A percentile compares a stretch with the other conserved stretches of the same genome.
Evolutionary conservation across 2,329 filamentous ascomycete genomes (phyloP).

Genomic region (Alternaria incomplexa): DNA sequence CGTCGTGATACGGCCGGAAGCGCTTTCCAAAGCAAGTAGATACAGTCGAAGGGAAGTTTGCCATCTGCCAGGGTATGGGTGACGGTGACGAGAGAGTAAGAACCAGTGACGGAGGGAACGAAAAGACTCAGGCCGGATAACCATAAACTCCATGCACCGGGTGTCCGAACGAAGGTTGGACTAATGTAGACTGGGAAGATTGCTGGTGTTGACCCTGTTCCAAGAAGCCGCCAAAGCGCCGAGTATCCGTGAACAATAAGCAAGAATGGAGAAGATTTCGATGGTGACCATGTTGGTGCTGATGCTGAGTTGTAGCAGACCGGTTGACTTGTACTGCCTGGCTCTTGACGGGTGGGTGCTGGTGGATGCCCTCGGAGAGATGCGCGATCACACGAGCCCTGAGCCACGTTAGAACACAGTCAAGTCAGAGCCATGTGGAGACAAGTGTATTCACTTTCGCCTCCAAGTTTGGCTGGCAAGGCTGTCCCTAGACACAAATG

Average conservation of each 20-base stretch:
- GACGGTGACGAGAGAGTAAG: neutral
- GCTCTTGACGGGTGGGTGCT: slow-evolving; percentile 16
- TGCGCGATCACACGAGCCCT: slow-evolving; percentile 30
- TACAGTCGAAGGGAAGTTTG: slow-evolving; percentile 32
- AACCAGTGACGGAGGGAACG: slow-evolving; percentile 4
- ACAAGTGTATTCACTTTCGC: slow-evolving; percentile 46
- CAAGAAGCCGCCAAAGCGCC: slow-evolving; percentile 39
- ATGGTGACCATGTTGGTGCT: slow-evolving; percentile 30
- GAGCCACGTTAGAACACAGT: slow-evolving; percentile 33
- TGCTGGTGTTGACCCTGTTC: slow-evolving; percentile 31
- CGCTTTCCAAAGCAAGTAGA: slow-evolving; percentile 44
- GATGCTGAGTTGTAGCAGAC: slow-evolving; percentile 15
- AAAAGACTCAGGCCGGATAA: slow-evolving; percentile 27
- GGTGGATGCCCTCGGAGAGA: slow-evolving; percentile 19
- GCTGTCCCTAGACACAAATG: slow-evolving; percentile 46
- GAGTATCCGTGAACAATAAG: slow-evolving; percentile 45
- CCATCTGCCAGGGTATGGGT: neutral
- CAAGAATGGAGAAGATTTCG: slow-evolving; percentile 47
- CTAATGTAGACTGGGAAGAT: slow-evolving; percentile 16
- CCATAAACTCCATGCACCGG: slow-evolving; percentile 32
- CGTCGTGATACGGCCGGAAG: slow-evolving; percentile 39
- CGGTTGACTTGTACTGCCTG: slow-evolving; percentile 12
- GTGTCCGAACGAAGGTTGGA: slow-evolving; percentile 30
- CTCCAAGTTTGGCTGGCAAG: slow-evolving; percentile 45
- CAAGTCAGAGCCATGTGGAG: slow-evolving; percentile 23